Base-by-base conservation (phyloP, 768 basidiomycete genomes). In the Mycena vulgaris region DNA sequence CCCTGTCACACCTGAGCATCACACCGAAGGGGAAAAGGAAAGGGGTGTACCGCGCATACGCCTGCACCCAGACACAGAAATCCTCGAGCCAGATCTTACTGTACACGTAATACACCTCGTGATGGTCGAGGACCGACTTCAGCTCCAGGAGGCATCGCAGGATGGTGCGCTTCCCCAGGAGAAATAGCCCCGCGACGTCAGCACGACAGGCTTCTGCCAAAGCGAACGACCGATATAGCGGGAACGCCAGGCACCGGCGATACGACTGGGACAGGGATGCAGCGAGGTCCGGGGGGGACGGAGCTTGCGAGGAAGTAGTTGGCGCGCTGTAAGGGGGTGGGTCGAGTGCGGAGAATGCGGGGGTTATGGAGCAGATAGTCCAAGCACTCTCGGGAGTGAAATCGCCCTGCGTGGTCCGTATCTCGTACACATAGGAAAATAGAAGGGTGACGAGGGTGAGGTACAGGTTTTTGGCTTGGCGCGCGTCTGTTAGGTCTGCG, bases 321-420 rank as follows among this genome's bases (percentile, higher is more conserved):
- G 75, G 64, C 37, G 66, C 66, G 39, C 69, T 57, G 72, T 88
- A 89, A n/a, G 86, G 87, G 25, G 90, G 88, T 31, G 91, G 89
- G 77, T 95, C 93, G 33, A 96, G 89, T 0, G 95, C 92, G n/a
- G 95, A 90, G 80, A 96, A 94, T 3, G 90, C 89, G 53, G 95
- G 91, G 16, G 88, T 89, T 58, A 96, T 85, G 33, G 82, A 85
- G 72, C 89, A 87, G 61, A 96, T 85, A 2, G 95, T 96, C 95
- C 95, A 96, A 17, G 93, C 92, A 78, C 95, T 95, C 79, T 96
- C 95, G 9, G 93, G 87, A 3, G 93, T 95, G n/a, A 94, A 89
- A 69, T 96, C 95, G 55, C 86, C 84, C 69, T 92, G 90, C 0
- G 90, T 94, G 6, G 92, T 94, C 45, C 94, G 90, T 57, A 88